Percentiles rank a stretch among this genome's conserved stretches.
phyloP scores from a whole-genome alignment of 2,329 filamentous ascomycete genomes.

The Lachnellula cervina region DNA sequence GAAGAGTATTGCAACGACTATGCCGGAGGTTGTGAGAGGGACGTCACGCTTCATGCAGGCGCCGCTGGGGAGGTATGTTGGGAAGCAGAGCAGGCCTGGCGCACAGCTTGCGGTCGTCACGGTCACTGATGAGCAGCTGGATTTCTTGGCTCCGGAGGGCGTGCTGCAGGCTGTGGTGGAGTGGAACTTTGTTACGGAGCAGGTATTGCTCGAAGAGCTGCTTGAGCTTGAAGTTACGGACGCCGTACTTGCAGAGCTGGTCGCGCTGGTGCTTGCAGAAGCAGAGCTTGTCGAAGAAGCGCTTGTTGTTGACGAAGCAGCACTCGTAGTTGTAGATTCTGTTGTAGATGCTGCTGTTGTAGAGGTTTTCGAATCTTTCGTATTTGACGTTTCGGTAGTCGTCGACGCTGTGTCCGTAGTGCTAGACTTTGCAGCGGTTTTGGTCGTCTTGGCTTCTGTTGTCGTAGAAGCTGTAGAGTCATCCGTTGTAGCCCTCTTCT shows the following conservation, averaged over 20 bases:
- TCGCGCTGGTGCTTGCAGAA: neutral
- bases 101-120: neutral
- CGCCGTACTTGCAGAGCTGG: neutral
- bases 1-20: neutral
- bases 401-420: neutral
- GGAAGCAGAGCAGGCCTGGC: neutral
- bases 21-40: neutral
- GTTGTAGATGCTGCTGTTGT: neutral
- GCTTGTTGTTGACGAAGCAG: neutral
- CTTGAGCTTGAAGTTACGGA: neutral
- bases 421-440: neutral
- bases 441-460: neutral
- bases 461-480: neutral
- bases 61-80: neutral
- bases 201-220: neutral
- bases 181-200: neutral
- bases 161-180: neutral
- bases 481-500: conserved; percentile 4
- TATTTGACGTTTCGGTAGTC: too few relatives aligned
- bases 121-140: neutral
- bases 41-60: neutral
- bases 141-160: neutral
- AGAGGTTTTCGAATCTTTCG: neutral
- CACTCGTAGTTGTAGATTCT: neutral
- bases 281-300: neutral